Evolutionary conservation across 352 stramenopile genomes (phyloP), one percentile per base, ranked within the genome.

Genomic region (Plasmopara viticola): DNA sequence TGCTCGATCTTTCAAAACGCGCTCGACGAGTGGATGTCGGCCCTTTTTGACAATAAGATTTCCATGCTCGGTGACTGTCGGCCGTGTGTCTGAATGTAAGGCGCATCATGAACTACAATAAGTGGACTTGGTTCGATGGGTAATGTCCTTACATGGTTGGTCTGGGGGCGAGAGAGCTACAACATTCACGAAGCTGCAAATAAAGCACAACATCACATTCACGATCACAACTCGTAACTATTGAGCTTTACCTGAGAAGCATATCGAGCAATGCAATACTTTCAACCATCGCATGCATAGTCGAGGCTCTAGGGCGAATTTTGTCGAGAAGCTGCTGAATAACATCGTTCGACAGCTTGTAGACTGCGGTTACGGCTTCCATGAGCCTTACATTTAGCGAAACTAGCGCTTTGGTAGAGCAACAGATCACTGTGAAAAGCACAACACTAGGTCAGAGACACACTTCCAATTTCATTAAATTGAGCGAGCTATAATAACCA

Each of bases 211-310:
- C 15, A 55, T n/a, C 31, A 14, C 4, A 12, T 18, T 44, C 1
- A 15, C 30, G 33, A 51, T 17, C 15, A 34, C 17, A 9, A 34
- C 42, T 9, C 9, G 57, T 20, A 47, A 39, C 29, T 10, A 39
- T 8, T 51, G 29, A 12, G 10, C 30, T 2, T 13, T 57, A 93
- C 84, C 84, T 93, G 18, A 96, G 64, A 9, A 97, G 67, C 85
- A 97, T 96, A 45, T 97, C 90, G 17, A 97, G 65, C 20, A 97
- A 53, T n/a, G 87, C 83, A 8, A 96, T 66, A 46, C 81, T 90
- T 63, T 97, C 89, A 30, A 89, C 74, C 70, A 94, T 90, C 12
- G 76, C 70, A 51, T 95, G 95, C 50, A 97, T 76, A 5, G 69
- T 60, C 9, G 74, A 70, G 1, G 90, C 74, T 44, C 72, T 67